Percentiles rank a stretch among this genome's conserved stretches.
Conservation (phyloP, 257 asterid genomes). For the Gentiana macrophylla region DNA sequence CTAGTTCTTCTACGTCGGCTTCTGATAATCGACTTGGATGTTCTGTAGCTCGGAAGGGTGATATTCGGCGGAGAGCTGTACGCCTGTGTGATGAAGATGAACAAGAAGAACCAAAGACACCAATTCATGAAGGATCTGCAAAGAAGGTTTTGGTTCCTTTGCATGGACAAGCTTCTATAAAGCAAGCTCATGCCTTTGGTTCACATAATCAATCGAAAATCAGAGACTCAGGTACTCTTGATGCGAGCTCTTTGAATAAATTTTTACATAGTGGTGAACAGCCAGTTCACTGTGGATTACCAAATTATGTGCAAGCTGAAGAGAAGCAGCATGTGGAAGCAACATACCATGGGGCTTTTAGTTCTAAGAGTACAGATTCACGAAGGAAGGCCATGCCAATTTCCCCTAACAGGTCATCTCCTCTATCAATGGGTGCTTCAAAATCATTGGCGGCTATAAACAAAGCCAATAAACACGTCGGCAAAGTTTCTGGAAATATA, state of each 20-base stretch:
- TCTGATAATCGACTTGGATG: constrained; percentile 29
- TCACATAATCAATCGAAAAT: constrained; percentile 15
- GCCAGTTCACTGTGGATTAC: constrained; percentile 25
- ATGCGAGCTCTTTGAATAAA: constrained; percentile 32
- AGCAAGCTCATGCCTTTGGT: constrained; percentile 20
- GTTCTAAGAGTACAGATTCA: constrained; percentile 31
- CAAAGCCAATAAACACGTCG: constrained; percentile 28
- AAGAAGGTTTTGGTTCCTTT: constrained; percentile 35
- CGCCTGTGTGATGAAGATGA: constrained; percentile 61
- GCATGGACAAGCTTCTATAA: constrained; percentile 27
- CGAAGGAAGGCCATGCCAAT: constrained; percentile 30
- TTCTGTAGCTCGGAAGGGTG: constrained; percentile 27
- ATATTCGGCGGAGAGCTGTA: constrained; percentile 70
- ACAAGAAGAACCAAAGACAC: constrained; percentile 89
- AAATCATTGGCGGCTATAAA: constrained; percentile 33
- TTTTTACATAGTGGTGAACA: constrained; percentile 28
- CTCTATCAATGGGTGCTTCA: constrained; percentile 9
- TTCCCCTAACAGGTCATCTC: constrained; percentile 49
- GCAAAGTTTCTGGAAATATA: constrained; percentile 28
- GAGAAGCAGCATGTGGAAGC: constrained; percentile 36
- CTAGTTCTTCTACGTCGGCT: constrained; percentile 17
- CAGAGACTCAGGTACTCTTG: constrained; percentile 28
- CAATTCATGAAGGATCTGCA: constrained; percentile 68
- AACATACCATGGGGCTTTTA: constrained; percentile 19
- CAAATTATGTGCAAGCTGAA: constrained; percentile 25